phyloP scores from a whole-genome alignment of 768 basidiomycete genomes.

The Pulveroboletus sp. region DNA sequence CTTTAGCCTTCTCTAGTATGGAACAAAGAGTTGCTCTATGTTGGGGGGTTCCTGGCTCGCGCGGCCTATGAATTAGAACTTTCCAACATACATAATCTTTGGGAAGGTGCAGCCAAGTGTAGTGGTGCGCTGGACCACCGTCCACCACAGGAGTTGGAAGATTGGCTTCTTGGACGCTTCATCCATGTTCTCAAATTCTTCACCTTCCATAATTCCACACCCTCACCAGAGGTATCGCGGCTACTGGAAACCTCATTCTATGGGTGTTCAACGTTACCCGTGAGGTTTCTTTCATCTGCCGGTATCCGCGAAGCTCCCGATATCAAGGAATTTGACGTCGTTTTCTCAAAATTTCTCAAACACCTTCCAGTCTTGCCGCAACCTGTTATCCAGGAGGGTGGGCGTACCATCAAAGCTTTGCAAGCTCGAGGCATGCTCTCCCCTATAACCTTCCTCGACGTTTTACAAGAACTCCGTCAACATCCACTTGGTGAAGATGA shows the following conservation, averaged over 20 bases:
- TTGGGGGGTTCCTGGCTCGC: conserved; percentile 12
- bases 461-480: conserved; percentile 68
- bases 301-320: conserved; percentile 10
- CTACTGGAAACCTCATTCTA: conserved; percentile 68
- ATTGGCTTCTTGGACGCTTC: conserved; percentile 54
- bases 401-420: conserved; percentile 57
- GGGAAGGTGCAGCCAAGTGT: conserved; percentile 48
- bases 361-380: conserved; percentile 71
- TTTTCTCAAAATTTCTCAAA: conserved; percentile 72
- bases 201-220: conserved; percentile 84
- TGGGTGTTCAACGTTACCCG: conserved; percentile 6
- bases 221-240: conserved; percentile 70
- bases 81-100: conserved; percentile 35
- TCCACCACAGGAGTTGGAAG: conserved; percentile 40
- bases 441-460: conserved; percentile 75
- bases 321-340: conserved; percentile 58
- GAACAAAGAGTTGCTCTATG: conserved; percentile 65
- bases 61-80: conserved; percentile 12
- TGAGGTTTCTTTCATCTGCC: conserved; percentile 8
- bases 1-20: conserved; percentile 49
- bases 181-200: conserved; percentile 87
- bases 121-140: conserved; percentile 25
- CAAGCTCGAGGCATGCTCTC: conserved; percentile 63
- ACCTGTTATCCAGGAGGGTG: conserved; percentile 50
- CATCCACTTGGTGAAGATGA: conserved; percentile 70